Percentiles rank a stretch among this genome's conserved stretches.
Evolutionary conservation across 148 eudicot genomes (phyloP).

Genomic region (Diospyros lotus): DNA sequence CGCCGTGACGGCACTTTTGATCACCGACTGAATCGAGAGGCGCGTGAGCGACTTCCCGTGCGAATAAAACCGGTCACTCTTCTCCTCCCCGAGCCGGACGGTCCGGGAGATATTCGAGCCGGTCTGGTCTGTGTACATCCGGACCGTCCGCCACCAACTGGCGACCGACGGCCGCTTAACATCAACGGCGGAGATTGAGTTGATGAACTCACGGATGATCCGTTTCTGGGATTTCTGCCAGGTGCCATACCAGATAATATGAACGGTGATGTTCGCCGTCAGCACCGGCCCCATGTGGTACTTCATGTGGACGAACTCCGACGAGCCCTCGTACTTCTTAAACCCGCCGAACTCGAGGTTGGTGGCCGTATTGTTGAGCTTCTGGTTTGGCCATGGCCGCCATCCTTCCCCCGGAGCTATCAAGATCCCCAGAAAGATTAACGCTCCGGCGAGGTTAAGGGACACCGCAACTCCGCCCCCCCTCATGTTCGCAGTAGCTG

Average conservation of each 20-base stretch:
- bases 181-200: constrained; percentile 56
- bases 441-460: constrained; percentile 10
- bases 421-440: constrained; percentile 13
- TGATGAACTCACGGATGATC: constrained; percentile 74
- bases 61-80: constrained; percentile 77
- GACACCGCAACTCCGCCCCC: background rate
- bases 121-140: constrained; percentile 84
- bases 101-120: constrained; percentile 61
- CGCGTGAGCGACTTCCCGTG: constrained; percentile 75
- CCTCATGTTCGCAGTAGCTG: constrained; percentile 5
- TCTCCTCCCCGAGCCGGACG: constrained; percentile 54
- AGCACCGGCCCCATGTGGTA: constrained; percentile 98
- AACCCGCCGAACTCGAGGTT: constrained; percentile 38
- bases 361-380: constrained; percentile 20
- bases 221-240: constrained; percentile 61
- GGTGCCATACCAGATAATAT: constrained; percentile 79
- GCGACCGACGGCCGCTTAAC: constrained; percentile 56
- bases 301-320: constrained; percentile 59
- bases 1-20: constrained; percentile 64
- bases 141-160: constrained; percentile 87
- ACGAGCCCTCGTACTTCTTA: constrained; percentile 74
- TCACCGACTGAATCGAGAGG: constrained; percentile 65
- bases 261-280: constrained; percentile 65
- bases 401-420: constrained; percentile 26
- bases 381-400: constrained; percentile 69